These are phyloP conservation scores for Kalmusia sp. DNA, from an alignment of 2,329 filamentous ascomycete species.

Conservation along the genomic window DNA sequence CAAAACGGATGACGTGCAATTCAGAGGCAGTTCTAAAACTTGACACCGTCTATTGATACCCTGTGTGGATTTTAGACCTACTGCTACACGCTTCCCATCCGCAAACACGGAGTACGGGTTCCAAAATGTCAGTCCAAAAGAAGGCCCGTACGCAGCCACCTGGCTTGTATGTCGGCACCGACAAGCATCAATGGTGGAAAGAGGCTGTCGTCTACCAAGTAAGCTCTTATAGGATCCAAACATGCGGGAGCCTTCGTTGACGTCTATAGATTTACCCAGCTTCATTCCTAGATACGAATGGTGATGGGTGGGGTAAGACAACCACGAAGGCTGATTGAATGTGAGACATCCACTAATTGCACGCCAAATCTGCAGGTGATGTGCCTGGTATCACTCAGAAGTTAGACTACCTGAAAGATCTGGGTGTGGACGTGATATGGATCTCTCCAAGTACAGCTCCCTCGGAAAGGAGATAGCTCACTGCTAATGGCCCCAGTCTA, in stretches of 20 bases:
- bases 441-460: slow-evolving; percentile 48
- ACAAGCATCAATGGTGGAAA: slow-evolving; percentile 63
- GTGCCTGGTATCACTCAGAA: slow-evolving; percentile 64
- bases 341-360: background rate
- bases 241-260: background rate
- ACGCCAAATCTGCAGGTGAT: slow-evolving; percentile 39
- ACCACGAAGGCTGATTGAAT: background rate
- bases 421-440: slow-evolving; percentile 51
- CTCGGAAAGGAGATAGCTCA: background rate
- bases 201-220: slow-evolving; percentile 65
- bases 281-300: slow-evolving; percentile 65
- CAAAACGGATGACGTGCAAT: slow-evolving; percentile 9
- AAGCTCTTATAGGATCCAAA: background rate
- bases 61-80: too few species aligned
- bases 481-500: slow-evolving; percentile 35
- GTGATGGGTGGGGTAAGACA: slow-evolving; percentile 57
- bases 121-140: slow-evolving; percentile 14
- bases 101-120: background rate
- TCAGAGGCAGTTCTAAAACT: background rate
- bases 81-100: background rate
- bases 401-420: slow-evolving; percentile 61
- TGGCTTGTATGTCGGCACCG: slow-evolving; percentile 37
- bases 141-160: slow-evolving; percentile 13
- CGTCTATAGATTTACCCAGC: slow-evolving; percentile 61
- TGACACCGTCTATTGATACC: background rate